Conservation (phyloP, 108 stramenopile genomes). For the Pelagomonas calceolata region DNA sequence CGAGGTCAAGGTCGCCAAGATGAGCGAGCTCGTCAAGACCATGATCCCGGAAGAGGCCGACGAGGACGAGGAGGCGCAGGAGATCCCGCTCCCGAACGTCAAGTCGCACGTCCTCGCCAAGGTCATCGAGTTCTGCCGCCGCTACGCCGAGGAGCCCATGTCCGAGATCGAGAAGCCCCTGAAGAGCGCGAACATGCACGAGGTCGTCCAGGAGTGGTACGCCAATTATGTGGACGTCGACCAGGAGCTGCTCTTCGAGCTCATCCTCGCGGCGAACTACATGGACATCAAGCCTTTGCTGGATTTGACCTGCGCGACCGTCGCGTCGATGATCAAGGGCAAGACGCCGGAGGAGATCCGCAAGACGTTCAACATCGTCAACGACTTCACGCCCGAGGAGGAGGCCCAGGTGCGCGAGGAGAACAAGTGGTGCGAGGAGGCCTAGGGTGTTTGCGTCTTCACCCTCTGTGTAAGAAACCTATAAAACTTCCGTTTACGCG, state of each 20-base stretch:
- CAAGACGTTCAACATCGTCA: constrained; percentile 90
- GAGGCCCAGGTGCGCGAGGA: constrained; percentile 98
- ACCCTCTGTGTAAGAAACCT: too few species aligned
- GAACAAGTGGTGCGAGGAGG: constrained; percentile 99
- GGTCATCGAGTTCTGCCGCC: constrained; percentile 96
- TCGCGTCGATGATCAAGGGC: constrained; percentile 96
- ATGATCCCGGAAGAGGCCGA: constrained; percentile 75
- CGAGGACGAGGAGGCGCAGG: constrained; percentile 70
- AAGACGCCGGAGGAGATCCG: constrained; percentile 98
- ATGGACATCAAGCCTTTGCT: constrained; percentile 88
- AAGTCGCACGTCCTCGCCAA: constrained; percentile 84
- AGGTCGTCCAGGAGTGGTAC: constrained; percentile 99
- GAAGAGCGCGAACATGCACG: constrained; percentile 84
- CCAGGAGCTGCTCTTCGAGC: constrained; percentile 94
- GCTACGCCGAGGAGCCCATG: constrained; percentile 86
- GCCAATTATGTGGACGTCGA: constrained; percentile 95
- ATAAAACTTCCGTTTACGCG: too few species aligned
- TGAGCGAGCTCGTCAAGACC: constrained; percentile 94
- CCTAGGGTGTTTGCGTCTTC: constrained; percentile 40
- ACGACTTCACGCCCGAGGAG: constrained; percentile 98
- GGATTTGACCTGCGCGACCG: constrained; percentile 96
- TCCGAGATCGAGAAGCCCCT: constrained; percentile 99
- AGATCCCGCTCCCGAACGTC: constrained; percentile 98
- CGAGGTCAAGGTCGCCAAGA: constrained; percentile 75
- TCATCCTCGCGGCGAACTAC: constrained; percentile 96